Base-by-base conservation (phyloP, 805 yeast genomes). In the Vanderwaltozyma polyspora region DNA sequence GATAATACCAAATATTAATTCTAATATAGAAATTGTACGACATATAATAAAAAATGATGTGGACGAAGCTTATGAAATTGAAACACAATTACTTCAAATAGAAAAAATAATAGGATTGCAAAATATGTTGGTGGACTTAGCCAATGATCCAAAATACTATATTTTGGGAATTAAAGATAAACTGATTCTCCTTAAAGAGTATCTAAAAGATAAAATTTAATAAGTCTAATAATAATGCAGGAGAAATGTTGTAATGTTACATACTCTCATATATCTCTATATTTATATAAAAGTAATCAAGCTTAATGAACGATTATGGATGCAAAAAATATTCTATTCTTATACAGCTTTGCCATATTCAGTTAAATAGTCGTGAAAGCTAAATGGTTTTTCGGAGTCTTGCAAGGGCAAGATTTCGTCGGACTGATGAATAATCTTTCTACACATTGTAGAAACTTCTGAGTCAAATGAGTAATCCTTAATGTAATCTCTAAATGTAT, bases 101-200 rank as follows among this genome's bases (percentile, higher is more conserved):
- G 59, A 54, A 35, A 29, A 43, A 6, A n/a, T 35, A 9, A 35
- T 49, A 8, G 43, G 40, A 6, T 26, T 48, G 8, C 41, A 45
- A 11, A 35, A 32, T 1, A 22, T 29, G 7, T 17, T 39, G n/a
- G 13, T 16, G 6, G 28, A 28, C 5, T 7, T 47, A 23, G 31
- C 32, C 4, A 24, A 31, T 6, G 43, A 46, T 19, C 48, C 49
- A 2, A 42, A 36, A 17, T 54, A 54, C 34, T 52, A 52, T 31
- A 32, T 45, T 10, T 32, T 54, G 8, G 54, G 53, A 7, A 45
- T 53, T n/a, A 46, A 43, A 29, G 48, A 48, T 12, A 53, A 53
- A 36, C 39, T 46, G 19, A 29, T 23, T 15, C 39, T 29, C 31
- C 27, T 36, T 38, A 29, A 25, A 25, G 19, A 10, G 1, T 34